Evolutionary conservation across 1,139 yeast genomes (phyloP).

Genomic region (Taiozyma sp.): DNA sequence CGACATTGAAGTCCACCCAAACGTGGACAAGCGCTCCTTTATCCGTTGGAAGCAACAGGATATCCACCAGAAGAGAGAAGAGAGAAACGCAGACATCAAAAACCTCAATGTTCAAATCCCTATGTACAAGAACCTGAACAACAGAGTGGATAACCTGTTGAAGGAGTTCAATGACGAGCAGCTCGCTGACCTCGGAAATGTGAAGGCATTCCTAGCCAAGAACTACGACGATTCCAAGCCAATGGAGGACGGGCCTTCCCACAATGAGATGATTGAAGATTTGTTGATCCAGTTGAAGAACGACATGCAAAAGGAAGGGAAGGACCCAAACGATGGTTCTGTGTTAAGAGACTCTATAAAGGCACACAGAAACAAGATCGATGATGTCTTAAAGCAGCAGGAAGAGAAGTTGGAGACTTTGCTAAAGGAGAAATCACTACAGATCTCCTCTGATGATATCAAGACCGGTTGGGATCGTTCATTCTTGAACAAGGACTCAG

Average conservation of each 20-base stretch:
- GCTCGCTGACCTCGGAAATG: conserved; percentile 33
- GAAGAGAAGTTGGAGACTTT: conserved; percentile 58
- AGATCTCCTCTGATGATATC: conserved; percentile 86
- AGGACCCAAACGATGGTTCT: conserved; percentile 36
- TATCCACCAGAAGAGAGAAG: conserved; percentile 87
- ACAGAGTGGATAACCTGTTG: conserved; percentile 63
- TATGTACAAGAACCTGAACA: conserved; percentile 74
- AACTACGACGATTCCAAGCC: conserved; percentile 60
- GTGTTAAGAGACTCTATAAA: conserved; percentile 38
- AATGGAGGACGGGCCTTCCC: conserved; percentile 68
- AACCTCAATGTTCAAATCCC: conserved; percentile 65
- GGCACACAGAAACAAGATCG: conserved; percentile 67
- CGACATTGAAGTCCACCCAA: conserved; percentile 95
- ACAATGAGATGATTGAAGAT: conserved; percentile 91
- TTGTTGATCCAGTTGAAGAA: conserved; percentile 63
- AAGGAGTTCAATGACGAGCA: conserved; percentile 35
- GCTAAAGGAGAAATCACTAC: conserved; percentile 61
- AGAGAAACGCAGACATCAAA: conserved; percentile 70
- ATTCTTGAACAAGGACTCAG: conserved; percentile 53
- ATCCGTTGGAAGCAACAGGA: conserved; percentile 97
- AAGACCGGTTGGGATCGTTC: conserved; percentile 94
- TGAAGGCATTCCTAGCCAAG: conserved; percentile 39
- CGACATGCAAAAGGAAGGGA: conserved; percentile 49
- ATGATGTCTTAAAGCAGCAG: conserved; percentile 54
- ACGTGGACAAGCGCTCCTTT: conserved; percentile 90